These are phyloP conservation scores for Ophiocordyceps camponoti-rufipedis DNA, from an alignment of 2,329 filamentous ascomycete genomes.

Conservation along the genomic window DNA sequence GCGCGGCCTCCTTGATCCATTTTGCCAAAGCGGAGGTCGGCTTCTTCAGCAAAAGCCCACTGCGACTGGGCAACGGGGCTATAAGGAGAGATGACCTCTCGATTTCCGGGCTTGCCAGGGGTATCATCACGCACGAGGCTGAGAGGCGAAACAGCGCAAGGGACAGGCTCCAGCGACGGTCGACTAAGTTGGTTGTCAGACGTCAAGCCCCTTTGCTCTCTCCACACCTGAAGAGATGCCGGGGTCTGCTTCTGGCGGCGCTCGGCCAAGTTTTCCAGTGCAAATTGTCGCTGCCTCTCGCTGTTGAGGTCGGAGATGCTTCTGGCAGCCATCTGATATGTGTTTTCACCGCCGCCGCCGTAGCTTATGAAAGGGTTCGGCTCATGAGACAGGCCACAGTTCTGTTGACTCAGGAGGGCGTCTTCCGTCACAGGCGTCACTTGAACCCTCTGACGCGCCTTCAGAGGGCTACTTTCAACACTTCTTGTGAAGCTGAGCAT, in stretches of 20 bases:
- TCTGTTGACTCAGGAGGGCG: not conserved
- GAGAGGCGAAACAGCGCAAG: conserved; percentile 11
- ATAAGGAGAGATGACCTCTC: not conserved
- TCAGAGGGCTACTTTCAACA: conserved; percentile 9
- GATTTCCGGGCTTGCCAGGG: not conserved
- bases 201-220: conserved; percentile 3
- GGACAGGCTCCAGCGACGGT: conserved; percentile 5
- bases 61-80: not conserved
- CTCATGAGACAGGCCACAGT: not conserved
- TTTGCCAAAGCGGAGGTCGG: not conserved
- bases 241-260: conserved; percentile 11
- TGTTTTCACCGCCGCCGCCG: not conserved
- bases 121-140: conserved; percentile 1
- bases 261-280: conserved; percentile 9
- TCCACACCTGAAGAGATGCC: conserved; percentile 9
- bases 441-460: conserved; percentile 5
- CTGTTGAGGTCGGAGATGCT: conserved; percentile 16
- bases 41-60: not conserved
- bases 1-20: not conserved
- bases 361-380: not conserved
- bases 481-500: conserved; percentile 14
- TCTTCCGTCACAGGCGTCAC: not conserved
- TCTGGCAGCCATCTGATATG: conserved; percentile 4
- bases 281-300: conserved; percentile 4
- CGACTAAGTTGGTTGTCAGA: not conserved